A percentile compares a stretch with the other conserved stretches of the same genome.
Conservation (phyloP, 148 eudicot species). For the Amaranthus hypochondriacus region DNA sequence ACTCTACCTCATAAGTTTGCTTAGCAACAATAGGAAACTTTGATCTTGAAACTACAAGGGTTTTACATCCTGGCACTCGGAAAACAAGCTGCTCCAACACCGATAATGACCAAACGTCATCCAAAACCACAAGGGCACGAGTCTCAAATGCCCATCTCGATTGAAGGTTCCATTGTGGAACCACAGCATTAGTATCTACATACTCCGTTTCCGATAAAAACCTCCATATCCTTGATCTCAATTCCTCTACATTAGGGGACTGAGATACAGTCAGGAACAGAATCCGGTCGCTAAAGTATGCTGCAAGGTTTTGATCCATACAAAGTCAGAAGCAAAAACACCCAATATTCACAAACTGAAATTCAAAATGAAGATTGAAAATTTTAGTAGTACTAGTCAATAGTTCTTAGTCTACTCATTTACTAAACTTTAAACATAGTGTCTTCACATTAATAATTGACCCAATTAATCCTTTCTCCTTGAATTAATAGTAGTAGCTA, state of each 20-base stretch:
- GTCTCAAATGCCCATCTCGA: slow-evolving; percentile 22
- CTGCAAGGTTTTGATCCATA: slow-evolving; percentile 30
- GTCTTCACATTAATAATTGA: background rate
- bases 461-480: background rate
- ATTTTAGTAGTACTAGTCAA: slow-evolving; percentile 1
- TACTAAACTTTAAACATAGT: background rate
- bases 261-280: slow-evolving; percentile 71
- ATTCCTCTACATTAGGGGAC: slow-evolving; percentile 69
- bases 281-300: slow-evolving; percentile 50
- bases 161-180: slow-evolving; percentile 36
- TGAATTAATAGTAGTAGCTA: slow-evolving; percentile 7
- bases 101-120: slow-evolving; percentile 81
- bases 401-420: slow-evolving; percentile 5
- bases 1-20: slow-evolving; percentile 50
- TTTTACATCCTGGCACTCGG: slow-evolving; percentile 57
- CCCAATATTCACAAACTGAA: slow-evolving; percentile 8
- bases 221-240: slow-evolving; percentile 50
- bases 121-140: slow-evolving; percentile 54
- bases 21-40: slow-evolving; percentile 54
- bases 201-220: slow-evolving; percentile 41
- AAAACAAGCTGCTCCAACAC: slow-evolving; percentile 58
- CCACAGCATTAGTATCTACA: slow-evolving; percentile 17
- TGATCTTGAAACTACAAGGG: slow-evolving; percentile 63
- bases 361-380: background rate
- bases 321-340: background rate